Evolutionary conservation across 352 stramenopile genomes (phyloP), one percentile per base, ranked within the genome.

Genomic region (Stramenopiles sp.): DNA sequence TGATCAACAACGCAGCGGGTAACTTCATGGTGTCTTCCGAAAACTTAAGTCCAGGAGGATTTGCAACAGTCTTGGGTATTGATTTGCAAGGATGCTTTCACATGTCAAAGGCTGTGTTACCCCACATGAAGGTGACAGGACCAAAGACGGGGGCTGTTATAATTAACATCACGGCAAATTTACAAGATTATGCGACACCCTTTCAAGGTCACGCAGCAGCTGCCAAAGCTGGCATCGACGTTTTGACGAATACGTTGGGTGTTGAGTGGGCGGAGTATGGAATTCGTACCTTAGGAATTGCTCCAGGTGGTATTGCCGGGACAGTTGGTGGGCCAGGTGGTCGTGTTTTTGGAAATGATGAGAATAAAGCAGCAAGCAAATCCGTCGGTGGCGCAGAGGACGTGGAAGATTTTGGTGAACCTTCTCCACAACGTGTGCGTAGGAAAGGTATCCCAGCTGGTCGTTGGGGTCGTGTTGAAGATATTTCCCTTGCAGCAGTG

Each of bases 1-100:
- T 98, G 25, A 88, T 98, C 14, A 98, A 98, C 85, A 89, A 90
- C 33, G 94, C 94, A 0, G 94, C 94, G 0, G 94, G 94, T 80
- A 98, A 98, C 84, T 98, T 98, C 86, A 82, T 98, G 67, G 86
- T 88, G 75, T 83, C 90, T 32, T 92, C 92, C 0, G 89, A 95
- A 75, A 88, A 91, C 80, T 84, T 98, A 33, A 93, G 86, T 55
- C 93, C 92, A 0, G 97, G 97, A 85, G 94, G 91, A 78, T 98
- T 98, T 86, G 91, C 91, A 80, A 98, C 95, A 4, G 94, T 98
- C 0, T 91, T 98, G 87, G 93, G 97, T 82, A 98, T 98, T 82
- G 95, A 98, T 87, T 86, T 93, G 14, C 87, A 97, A 32, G 95
- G 94, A 30, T 96, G 93, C 27, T 98, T 97, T 86, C 97, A 98